Percentiles rank a stretch among this genome's conserved stretches.
Conservation (phyloP, 805 yeast genomes). For the Spathaspora passalidarum region DNA sequence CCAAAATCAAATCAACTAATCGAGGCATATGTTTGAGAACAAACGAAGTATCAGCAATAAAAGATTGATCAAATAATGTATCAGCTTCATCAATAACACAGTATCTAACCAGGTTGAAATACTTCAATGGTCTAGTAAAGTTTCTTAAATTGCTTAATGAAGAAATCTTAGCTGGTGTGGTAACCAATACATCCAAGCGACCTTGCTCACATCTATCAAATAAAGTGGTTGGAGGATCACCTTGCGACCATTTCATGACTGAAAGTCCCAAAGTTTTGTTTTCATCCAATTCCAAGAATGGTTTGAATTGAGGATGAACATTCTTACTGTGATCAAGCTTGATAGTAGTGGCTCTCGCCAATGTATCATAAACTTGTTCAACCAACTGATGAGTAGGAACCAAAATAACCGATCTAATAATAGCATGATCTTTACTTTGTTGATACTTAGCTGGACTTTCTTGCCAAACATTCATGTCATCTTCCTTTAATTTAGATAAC, state of each 20-base stretch:
- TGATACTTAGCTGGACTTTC: conserved; percentile 16
- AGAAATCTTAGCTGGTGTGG: conserved; percentile 79
- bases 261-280: conserved; percentile 37
- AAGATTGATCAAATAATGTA: conserved; percentile 80
- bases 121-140: conserved; percentile 28
- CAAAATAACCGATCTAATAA: conserved; percentile 68
- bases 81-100: conserved; percentile 93
- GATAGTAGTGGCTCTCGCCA: conserved; percentile 27
- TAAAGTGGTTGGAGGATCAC: conserved; percentile 52
- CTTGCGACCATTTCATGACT: conserved; percentile 60
- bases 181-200: conserved; percentile 74
- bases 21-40: conserved; percentile 51
- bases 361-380: conserved; percentile 63
- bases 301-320: conserved; percentile 14
- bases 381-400: conserved; percentile 90
- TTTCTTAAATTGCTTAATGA: conserved; percentile 32
- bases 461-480: conserved; percentile 35
- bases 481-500: conserved; percentile 62
- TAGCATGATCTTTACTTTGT: conserved; percentile 23
- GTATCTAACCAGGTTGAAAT: conserved; percentile 47
- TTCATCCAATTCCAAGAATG: conserved; percentile 23
- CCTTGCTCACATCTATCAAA: conserved; percentile 39
- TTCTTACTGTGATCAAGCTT: conserved; percentile 21
- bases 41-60: conserved; percentile 60
- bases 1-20: conserved; percentile 64